Base-by-base conservation (phyloP, 176 grass and related monocot genomes). In the Luzula sylvatica region DNA sequence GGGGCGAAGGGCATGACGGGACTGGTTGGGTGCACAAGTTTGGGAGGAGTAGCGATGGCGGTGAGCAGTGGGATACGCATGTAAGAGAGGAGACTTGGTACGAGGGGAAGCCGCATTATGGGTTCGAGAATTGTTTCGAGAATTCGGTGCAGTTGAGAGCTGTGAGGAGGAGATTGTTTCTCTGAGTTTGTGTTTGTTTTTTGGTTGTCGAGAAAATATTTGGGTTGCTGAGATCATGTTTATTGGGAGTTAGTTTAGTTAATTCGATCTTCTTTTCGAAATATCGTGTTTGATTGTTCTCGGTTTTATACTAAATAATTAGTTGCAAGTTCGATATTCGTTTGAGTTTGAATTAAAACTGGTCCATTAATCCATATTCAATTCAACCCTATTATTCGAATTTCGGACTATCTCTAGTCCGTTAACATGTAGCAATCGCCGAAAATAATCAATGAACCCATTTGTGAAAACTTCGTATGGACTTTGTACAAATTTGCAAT, bases 1-100 rank as follows among this genome's bases (percentile, higher is more conserved):
- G 92, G 92, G 92, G 92, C 0, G 92, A 96, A 81, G 50, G 30
- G 55, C 92, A 96, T 66, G 84, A 86, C 1, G 52, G 77, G 8
- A 73, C 85, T 0, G 81, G 85, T 3, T 89, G 84, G 84, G 77
- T 96, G 68, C 92, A 96, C 67, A 96, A 96, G 68, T 96, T 89
- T 13, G 92, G 92, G 23, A 71, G 77, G 55, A 96, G 92, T 59
- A 96, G 92, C 64, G 89, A 80, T 75, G 72, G 74, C 4, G 92
- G 81, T 0, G 92, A 96, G 74, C 92, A 96, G 40, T 89, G 90
- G 90, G 90, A 89, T 55, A 89, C 84, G 0, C 90, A 96, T 38
- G 70, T 41, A 14, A 78, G 45, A 14, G 73, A 89, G 52, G 85
- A 89, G 39, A 89, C 85, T 0, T 96, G 92, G 85, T 96, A 89